A percentile compares a stretch with the other conserved stretches of the same genome.
phyloP scores from a whole-genome alignment of 345 rosid species.

The Camelina hispida region DNA sequence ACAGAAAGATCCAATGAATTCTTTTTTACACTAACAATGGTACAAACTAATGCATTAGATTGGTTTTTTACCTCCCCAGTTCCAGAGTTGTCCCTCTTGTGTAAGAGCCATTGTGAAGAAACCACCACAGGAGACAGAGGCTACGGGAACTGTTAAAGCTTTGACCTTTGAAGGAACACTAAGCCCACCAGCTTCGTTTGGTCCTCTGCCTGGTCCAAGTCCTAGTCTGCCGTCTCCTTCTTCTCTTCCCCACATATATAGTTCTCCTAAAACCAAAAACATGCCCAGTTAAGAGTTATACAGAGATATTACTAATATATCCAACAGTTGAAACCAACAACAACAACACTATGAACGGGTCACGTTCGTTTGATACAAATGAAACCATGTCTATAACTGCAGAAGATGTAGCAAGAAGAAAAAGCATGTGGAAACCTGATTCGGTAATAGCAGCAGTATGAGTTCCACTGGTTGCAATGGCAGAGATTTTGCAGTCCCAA shows the following conservation, averaged over 20 bases:
- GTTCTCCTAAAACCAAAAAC: constrained; percentile 58
- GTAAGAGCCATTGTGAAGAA: constrained; percentile 85
- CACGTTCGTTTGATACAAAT: no score
- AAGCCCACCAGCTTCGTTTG: constrained; percentile 90
- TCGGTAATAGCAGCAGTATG: constrained; percentile 85
- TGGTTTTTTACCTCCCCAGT: constrained; percentile 76
- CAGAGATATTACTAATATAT: background rate
- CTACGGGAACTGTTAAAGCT: constrained; percentile 64
- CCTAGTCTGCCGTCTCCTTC: constrained; percentile 98
- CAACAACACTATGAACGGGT: background rate
- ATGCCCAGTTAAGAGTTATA: background rate
- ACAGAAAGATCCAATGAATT: constrained; percentile 18
- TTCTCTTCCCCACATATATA: constrained; percentile 93
- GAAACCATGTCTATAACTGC: background rate
- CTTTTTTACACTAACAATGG: background rate
- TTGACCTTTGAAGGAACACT: constrained; percentile 86
- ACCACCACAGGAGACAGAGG: constrained; percentile 89
- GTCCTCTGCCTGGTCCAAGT: constrained; percentile 90
- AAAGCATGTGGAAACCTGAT: constrained; percentile 56
- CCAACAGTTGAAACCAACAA: constrained; percentile 10
- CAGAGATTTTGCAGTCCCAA: constrained; percentile 59
- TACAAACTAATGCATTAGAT: background rate
- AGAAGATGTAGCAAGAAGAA: constrained; percentile 14
- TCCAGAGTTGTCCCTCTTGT: constrained; percentile 83
- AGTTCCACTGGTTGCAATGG: constrained; percentile 83